Evolutionary conservation across 2,329 filamentous ascomycete genomes (phyloP), one percentile per base, ranked within the genome.

Genomic region (Capronia americana): DNA sequence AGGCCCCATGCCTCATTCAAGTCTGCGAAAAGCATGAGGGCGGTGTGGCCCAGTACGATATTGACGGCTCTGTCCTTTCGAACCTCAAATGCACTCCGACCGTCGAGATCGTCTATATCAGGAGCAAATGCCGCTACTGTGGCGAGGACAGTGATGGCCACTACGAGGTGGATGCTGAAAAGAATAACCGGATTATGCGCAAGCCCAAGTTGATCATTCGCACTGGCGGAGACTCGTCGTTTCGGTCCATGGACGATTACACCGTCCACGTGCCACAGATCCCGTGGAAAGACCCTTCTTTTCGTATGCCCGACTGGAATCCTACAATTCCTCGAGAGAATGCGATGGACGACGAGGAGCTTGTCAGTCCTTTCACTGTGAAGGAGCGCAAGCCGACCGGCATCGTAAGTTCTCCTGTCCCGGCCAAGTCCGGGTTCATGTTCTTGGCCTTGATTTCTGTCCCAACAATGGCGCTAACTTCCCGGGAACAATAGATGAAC

Each of bases 281-380:
- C 23, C 44, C 30, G 3, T 67, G 61, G 61, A 57, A 28, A 17
- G 60, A 67, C 34, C 61, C 54, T 20, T 34, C 26, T 11, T 67
- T 64, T 44, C 65, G 65, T 20, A 63, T 57, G 46, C 51, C 60
- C 8, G 38, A 67, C 38, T 67, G 58, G 57, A 67, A 64, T 62
- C 61, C 24, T 28, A 51, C 65, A n/a, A 46, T 11, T n/a, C 57
- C 61, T 8, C 54, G 61, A 14, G 14, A 38, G 7, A 44, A 54
- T 10, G 44, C 61, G 17, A 44, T 67, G 7, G 65, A 67, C 32
- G 44, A 38, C 6, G 26, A 50, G 1, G 11, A 41, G 1, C 1
- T 17, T 7, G 17, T 38, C 46, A 61, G 58, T 20, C 58, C 58
- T 20, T 8, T n/a, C 38, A 44, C 38, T 44, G 38, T 44, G 38